A percentile compares a stretch with the other conserved stretches of the same genome.
Conservation (phyloP, 1,284 basidiomycete species). For the Apiotrichum laibachii region DNA sequence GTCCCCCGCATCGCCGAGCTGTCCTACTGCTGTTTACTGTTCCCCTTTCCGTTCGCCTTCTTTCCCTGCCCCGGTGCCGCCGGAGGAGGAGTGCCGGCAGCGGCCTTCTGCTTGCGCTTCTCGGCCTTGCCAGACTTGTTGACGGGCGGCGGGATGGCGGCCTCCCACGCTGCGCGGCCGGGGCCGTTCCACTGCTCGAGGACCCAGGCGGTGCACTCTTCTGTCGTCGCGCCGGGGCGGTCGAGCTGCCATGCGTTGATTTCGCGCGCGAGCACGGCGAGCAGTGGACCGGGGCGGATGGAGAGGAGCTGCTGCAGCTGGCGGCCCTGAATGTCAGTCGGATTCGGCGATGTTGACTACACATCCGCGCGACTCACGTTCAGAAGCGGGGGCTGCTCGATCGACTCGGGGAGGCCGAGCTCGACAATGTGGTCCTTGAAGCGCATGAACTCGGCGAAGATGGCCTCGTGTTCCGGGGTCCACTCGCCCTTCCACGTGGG, state of each 20-base stretch:
- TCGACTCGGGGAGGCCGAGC: conserved; percentile 60
- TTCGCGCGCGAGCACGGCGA: conserved; percentile 61
- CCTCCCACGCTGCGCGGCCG: conserved; percentile 17
- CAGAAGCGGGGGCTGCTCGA: conserved; percentile 69
- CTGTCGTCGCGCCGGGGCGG: conserved; percentile 64
- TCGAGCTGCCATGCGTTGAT: conserved; percentile 80
- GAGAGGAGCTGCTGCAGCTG: conserved; percentile 62
- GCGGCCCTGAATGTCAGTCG: conserved; percentile 60
- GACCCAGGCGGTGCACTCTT: conserved; percentile 70
- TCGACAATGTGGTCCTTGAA: conserved; percentile 64
- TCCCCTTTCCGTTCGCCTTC: neutral
- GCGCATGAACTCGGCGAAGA: conserved; percentile 64
- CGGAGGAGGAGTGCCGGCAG: neutral
- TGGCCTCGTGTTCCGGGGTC: conserved; percentile 55
- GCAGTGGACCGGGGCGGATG: conserved; percentile 66
- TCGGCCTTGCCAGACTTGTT: conserved; percentile 14
- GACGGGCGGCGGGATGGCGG: conserved; percentile 7
- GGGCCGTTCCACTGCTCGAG: conserved; percentile 33
- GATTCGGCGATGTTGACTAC: neutral
- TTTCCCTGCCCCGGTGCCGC: neutral
- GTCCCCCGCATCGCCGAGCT: conserved; percentile 8
- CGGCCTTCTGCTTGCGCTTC: conserved; percentile 13
- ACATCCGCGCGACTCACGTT: conserved; percentile 57
- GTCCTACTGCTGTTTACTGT: neutral
- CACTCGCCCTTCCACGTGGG: conserved; percentile 56